Base-by-base conservation (phyloP, 2,329 filamentous ascomycete species). In the Cadophora sp. region DNA sequence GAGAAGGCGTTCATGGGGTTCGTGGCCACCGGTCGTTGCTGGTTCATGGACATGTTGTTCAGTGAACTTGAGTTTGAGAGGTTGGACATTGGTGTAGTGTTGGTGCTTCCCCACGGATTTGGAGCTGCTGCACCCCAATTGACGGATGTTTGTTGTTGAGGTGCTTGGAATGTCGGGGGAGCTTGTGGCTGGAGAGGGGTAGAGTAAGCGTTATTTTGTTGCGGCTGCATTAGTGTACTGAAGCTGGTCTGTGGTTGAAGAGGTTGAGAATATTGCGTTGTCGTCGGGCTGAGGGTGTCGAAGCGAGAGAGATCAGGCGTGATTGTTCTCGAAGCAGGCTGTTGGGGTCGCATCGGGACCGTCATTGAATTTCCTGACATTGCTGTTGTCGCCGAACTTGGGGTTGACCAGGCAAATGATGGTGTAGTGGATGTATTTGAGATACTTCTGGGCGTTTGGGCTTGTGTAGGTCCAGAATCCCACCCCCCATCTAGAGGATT, bases 351-450 rank as follows among this genome's bases (percentile, higher is more conserved):
- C 79, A 59, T 76, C 64, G 71, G 62, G 5, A 39, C 56, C 43
- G 62, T 60, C 68, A 71, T 70, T 41, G 66, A 62, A 67, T 62
- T 69, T 51, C 55, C 63, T 61, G 53, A 68, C 53, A 59, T 64
- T 45, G 76, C 66, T 18, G 75, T 71, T 7, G 77, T 76, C 18
- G 80, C 79, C 5, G 84, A 79, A 11, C 80, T 81, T 13, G 87
- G 85, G 2, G 87, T 88, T 1, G 88, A 90, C 88, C 89, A 91
- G 8, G 88, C 84, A 76, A 91, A 91, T 2, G 82, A 77, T n/a
- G 82, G 75, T 2, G 82, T 76, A 2, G 81, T 79, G 56, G 78
- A 78, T 14, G 79, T 73, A 14, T 77, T 72, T 1, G 51, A 39
- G 6, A 33, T 18, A 36, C 50, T 50, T 39, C 36, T 47, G 16